A percentile compares a stretch with the other conserved stretches of the same genome.
Conservation (phyloP, 192 early-diverging fungal genomes). For the Linnemannia elongata region DNA sequence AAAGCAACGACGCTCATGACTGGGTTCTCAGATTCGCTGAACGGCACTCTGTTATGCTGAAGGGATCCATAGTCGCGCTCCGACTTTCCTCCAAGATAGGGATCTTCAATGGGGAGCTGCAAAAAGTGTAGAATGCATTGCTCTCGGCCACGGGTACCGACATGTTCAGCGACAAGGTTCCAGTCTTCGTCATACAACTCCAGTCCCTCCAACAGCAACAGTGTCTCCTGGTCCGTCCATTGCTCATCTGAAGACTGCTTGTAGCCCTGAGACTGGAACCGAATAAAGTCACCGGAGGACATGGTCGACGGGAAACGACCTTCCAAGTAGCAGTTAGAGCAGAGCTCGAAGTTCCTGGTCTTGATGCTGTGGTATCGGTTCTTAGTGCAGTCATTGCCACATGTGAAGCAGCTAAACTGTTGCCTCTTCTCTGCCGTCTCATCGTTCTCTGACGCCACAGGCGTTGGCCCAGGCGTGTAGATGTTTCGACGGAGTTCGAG, state of each 20-base stretch:
- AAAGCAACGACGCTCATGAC: constrained; percentile 93
- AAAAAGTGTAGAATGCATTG: constrained; percentile 93
- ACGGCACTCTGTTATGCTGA: constrained; percentile 80
- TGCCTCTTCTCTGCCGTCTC: constrained; percentile 62
- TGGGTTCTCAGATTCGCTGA: constrained; percentile 89
- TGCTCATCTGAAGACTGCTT: constrained; percentile 68
- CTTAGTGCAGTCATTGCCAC: constrained; percentile 84
- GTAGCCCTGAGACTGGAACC: constrained; percentile 65
- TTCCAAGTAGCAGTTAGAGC: constrained; percentile 90
- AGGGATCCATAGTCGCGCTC: constrained; percentile 69
- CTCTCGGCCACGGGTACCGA: constrained; percentile 90
- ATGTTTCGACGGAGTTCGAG: constrained; percentile 67
- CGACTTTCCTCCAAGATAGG: constrained; percentile 64
- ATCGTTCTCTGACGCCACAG: constrained; percentile 44
- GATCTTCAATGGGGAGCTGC: constrained; percentile 91
- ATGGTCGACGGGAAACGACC: constrained; percentile 91
- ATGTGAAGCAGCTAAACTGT: constrained; percentile 82
- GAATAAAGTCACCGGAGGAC: constrained; percentile 91
- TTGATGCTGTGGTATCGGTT: constrained; percentile 88
- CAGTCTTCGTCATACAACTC: constrained; percentile 97
- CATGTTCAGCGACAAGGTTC: constrained; percentile 91
- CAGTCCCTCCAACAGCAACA: constrained; percentile 91
- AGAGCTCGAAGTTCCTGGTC: constrained; percentile 80
- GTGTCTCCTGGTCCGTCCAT: constrained; percentile 92
- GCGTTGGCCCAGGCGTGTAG: constrained; percentile 60